Base-by-base conservation (phyloP, 2,329 filamentous ascomycete species). In the Aureobasidium sp. region DNA sequence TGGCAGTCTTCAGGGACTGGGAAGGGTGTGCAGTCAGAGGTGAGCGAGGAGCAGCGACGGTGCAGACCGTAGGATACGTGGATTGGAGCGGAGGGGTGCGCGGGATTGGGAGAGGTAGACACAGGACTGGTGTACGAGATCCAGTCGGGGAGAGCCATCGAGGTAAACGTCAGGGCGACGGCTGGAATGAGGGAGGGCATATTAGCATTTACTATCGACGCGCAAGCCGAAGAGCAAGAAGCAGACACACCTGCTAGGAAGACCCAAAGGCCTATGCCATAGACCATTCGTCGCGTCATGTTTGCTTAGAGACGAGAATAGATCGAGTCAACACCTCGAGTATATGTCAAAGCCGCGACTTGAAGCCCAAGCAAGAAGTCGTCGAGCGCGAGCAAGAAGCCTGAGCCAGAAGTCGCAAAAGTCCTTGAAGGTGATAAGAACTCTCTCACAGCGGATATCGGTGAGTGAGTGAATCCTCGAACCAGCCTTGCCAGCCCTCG, bases 61-160 rank as follows among this genome's bases (percentile, higher is more conserved):
- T 96, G 89, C 49, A 99, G 84, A 63, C 93, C 93, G 71, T 88
- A 86, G 50, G 81, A 83, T 66, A 91, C 85, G 65, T 82, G 76
- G 60, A 82, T 83, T 67, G 85, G 83, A 32, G 65, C 64, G 57
- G 71, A 64, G 57, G 72, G 66, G 6, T 44, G 54, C 3, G 54
- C n/a, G 32, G 61, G 44, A 58, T 69, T 69, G 10, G 70, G 69
- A 16, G 69, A 67, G 39, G 66, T 47, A 13, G 44, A 47, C 1
- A 27, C 25, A 9, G 44, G 44, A 5, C 27, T 30, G 13, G 44
- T 69, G 67, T 73, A 91, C 60, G 81, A 80, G 55, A 91, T 77
- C 89, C 90, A 94, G 73, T 84, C 78, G 16, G 89, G 87, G 50
- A 87, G 79, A 63, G 84, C 76, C 67, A 90, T 88, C 60, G 88